Base-by-base conservation (phyloP, 2,329 filamentous ascomycete species). In the Exophiala dermatitidis region DNA sequence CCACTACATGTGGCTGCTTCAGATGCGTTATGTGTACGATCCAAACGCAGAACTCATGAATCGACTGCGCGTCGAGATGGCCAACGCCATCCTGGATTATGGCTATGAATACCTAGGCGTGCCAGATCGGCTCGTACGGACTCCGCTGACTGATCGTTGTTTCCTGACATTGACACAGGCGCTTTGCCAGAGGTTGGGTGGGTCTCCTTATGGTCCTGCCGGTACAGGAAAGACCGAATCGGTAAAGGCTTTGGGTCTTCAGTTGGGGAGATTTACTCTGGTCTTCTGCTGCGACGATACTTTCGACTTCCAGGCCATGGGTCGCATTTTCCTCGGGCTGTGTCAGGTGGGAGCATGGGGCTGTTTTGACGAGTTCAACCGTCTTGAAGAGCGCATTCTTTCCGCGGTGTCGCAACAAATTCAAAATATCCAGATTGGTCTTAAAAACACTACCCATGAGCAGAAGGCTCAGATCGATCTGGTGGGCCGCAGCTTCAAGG, bases 211-310 rank as follows among this genome's bases (percentile, higher is more conserved):
- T 65, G 93, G 93, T 48, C 93, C 93, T 61, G 93, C 93, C 54
- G 93, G 93, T 76, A 99, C 93, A 42, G 93, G 93, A 69, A 99
- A 99, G 73, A 99, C 93, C 0, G 93, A 99, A 68, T 98, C 93
- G 1, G 93, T 99, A 69, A 99, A 99, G 72, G 93, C 93, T 19
- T 80, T 99, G 29, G 94, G 93, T 76, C 81, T 98, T 3, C 90
- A 98, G 69, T 83, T 99, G 50, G 94, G 93, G 68, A 85, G 94
- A 56, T 99, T 98, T 69, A 98, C 94, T 1, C 81, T 99, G 29
- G 94, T 99, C 30, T 98, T 99, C 76, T 98, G 94, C 71, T 99
- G 93, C 74, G 93, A 99, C 67, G 93, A 98, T 71, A 98, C 93
- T 0, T 99, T 99, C 65, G 93, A 99, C 70, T 98, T 97, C 77